Evolutionary conservation across 1,284 basidiomycete species (phyloP).

Genomic region (Malassezia japonica): DNA sequence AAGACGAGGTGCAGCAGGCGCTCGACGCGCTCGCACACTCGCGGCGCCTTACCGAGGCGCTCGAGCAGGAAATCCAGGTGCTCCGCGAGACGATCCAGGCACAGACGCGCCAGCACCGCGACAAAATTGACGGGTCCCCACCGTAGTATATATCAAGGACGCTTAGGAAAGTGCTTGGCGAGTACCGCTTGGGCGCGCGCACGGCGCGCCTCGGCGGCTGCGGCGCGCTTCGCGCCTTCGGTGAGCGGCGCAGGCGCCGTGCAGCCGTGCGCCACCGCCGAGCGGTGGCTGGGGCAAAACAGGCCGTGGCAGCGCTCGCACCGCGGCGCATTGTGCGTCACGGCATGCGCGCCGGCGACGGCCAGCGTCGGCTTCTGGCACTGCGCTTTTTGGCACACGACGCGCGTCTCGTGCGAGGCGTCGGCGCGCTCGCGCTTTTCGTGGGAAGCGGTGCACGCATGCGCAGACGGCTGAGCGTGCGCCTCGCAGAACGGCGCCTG

Average conservation of each 20-base stretch:
- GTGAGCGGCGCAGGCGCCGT: conserved; percentile 8
- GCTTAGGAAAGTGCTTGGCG: conserved; percentile 4
- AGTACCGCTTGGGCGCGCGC: conserved; percentile 5
- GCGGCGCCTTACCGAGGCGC: conserved; percentile 12
- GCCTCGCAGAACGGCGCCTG: conserved; percentile 1
- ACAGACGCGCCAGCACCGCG: conserved; percentile 1
- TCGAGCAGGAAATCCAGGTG: conserved; percentile 7
- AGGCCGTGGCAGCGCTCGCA: conserved; percentile 12
- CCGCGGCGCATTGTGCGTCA: conserved; percentile 5
- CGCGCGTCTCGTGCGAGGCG: neutral
- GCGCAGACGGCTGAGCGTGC: conserved; percentile 6
- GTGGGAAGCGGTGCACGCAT: neutral
- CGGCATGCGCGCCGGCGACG: neutral
- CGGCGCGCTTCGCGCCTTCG: neutral
- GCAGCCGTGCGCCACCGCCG: conserved; percentile 6
- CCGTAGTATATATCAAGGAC: neutral
- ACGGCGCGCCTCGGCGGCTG: neutral
- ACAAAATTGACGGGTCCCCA: neutral
- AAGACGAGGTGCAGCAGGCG: conserved; percentile 11
- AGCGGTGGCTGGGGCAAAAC: conserved; percentile 9
- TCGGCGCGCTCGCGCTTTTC: neutral
- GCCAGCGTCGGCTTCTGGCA: conserved; percentile 5
- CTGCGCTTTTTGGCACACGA: neutral
- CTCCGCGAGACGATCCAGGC: conserved; percentile 2
- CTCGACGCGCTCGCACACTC: conserved; percentile 24